Percentiles rank a stretch among this genome's conserved stretches.
phyloP scores from a whole-genome alignment of 768 basidiomycete species.

The Panus rudis region DNA sequence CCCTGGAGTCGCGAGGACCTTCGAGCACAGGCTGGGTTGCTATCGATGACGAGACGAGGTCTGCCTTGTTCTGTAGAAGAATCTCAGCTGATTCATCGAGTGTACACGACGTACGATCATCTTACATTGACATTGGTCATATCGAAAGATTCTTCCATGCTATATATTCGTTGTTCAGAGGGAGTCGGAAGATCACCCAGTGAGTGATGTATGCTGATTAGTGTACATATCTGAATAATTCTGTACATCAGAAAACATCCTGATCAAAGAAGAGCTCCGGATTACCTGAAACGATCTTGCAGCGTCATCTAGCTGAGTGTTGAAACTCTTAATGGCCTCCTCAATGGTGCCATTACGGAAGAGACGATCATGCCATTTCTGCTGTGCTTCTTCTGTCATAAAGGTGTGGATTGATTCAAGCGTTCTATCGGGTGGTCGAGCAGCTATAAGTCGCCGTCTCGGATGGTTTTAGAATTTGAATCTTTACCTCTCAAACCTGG shows the following conservation, averaged over 20 bases:
- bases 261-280: neutral
- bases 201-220: conserved; percentile 41
- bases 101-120: no score
- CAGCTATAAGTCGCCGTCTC: neutral
- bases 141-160: no score
- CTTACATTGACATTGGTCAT: no score
- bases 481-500: conserved; percentile 34
- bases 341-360: conserved; percentile 35
- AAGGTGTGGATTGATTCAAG: conserved; percentile 32
- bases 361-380: conserved; percentile 36
- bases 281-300: conserved; percentile 40
- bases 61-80: no score
- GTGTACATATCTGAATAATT: conserved; percentile 34
- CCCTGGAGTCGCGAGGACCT: no score
- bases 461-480: conserved; percentile 1
- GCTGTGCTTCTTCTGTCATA: conserved; percentile 31
- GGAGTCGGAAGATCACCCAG: conserved; percentile 23
- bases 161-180: no score
- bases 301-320: conserved; percentile 34
- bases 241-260: neutral
- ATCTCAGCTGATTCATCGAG: no score
- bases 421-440: conserved; percentile 23
- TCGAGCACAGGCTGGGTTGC: no score
- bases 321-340: conserved; percentile 28
- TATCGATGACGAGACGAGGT: no score